Percentiles rank a stretch among this genome's conserved stretches.
Conservation (phyloP, 768 basidiomycete genomes). For the Gloeopeniophorella convolvens region DNA sequence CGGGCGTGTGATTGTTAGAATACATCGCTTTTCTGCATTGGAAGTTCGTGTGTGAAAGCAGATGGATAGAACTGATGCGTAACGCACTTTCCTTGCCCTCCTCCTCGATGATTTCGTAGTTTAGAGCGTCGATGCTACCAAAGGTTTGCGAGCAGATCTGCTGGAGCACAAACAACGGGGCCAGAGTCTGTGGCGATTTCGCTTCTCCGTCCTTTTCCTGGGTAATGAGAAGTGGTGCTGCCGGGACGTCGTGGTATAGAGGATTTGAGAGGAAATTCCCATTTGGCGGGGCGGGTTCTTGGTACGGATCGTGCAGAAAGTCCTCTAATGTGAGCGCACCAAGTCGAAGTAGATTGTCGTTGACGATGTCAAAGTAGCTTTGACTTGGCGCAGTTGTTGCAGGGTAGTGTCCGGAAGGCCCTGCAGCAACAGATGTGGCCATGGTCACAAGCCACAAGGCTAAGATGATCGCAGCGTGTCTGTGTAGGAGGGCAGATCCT, state of each 20-base stretch:
- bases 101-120: slow-evolving; percentile 22
- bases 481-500: no score
- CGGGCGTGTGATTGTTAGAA: slow-evolving; percentile 53
- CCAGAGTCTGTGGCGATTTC: neutral
- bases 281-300: slow-evolving; percentile 6
- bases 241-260: slow-evolving; percentile 4
- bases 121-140: slow-evolving; percentile 21
- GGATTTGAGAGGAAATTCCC: neutral
- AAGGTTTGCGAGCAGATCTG: slow-evolving; percentile 25
- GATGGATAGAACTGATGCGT: neutral
- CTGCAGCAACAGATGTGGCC: no score
- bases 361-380: slow-evolving; percentile 11
- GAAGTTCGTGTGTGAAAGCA: neutral
- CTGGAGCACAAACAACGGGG: slow-evolving; percentile 19
- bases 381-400: neutral
- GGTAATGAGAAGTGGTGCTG: neutral
- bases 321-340: slow-evolving; percentile 17
- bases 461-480: no score
- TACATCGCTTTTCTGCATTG: slow-evolving; percentile 48
- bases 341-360: slow-evolving; percentile 14
- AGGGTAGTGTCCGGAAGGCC: no score
- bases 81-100: slow-evolving; percentile 14
- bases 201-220: slow-evolving; percentile 2
- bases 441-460: no score
- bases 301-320: slow-evolving; percentile 13